A percentile compares a stretch with the other conserved stretches of the same genome.
Evolutionary conservation across 192 early-diverging fungal species (phyloP).

Genomic region (Gamsiella multidivaricata): DNA sequence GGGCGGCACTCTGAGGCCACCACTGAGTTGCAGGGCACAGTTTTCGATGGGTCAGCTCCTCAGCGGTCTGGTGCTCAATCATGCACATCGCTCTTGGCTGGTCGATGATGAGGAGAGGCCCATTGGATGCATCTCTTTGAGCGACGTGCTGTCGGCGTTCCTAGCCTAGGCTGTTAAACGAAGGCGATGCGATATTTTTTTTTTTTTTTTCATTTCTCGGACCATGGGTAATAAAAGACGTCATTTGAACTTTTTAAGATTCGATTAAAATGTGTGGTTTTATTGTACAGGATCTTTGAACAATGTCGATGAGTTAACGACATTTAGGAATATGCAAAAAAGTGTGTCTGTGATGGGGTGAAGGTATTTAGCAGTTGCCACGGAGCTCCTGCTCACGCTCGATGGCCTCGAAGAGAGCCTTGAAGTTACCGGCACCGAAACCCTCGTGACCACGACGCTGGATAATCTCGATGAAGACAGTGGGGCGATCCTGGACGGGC

Average conservation of each 20-base stretch:
- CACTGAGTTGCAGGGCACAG: conserved; percentile 60
- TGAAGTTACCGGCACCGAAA: conserved; percentile 98
- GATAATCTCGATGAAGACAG: conserved; percentile 97
- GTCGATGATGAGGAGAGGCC: conserved; percentile 64
- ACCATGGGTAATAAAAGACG: neutral
- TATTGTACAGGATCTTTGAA: conserved; percentile 13
- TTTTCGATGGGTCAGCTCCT: conserved; percentile 69
- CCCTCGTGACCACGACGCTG: conserved; percentile 93
- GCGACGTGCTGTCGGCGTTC: conserved; percentile 72
- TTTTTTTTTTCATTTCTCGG: neutral
- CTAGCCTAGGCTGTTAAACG: conserved; percentile 8
- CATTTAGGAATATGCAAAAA: neutral
- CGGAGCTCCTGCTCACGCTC: conserved; percentile 94
- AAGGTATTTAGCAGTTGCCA: conserved; percentile 72
- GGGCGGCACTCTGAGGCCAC: conserved; percentile 64
- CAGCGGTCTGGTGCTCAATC: conserved; percentile 58
- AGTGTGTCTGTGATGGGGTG: neutral
- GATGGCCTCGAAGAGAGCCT: conserved; percentile 95
- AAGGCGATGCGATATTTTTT: neutral
- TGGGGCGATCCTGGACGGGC: conserved; percentile 95
- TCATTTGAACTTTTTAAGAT: too few species aligned
- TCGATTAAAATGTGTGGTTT: conserved; percentile 11
- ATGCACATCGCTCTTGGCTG: conserved; percentile 76
- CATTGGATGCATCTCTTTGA: conserved; percentile 79
- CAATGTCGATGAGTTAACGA: neutral